Conservation (phyloP, 768 basidiomycete species). For the Neoboletus subvelutipes region DNA sequence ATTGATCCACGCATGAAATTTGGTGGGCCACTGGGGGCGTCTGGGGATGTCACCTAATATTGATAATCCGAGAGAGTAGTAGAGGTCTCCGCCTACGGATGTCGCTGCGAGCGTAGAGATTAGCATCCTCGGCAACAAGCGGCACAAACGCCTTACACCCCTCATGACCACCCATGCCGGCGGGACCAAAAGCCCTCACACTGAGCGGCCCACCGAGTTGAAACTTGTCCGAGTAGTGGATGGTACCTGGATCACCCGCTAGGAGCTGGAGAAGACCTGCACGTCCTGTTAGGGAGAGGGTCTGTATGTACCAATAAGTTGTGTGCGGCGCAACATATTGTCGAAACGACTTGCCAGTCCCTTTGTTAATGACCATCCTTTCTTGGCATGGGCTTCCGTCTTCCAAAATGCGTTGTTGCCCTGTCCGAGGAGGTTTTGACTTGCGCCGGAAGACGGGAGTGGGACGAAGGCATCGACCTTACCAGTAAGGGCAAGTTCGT, state of each 20-base stretch:
- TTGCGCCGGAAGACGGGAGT: background rate
- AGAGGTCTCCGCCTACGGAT: constrained; percentile 79
- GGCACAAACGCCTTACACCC: constrained; percentile 46
- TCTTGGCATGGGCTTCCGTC: constrained; percentile 21
- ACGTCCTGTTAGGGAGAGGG: constrained; percentile 69
- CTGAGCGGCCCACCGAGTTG: constrained; percentile 91
- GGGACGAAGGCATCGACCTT: constrained; percentile 22
- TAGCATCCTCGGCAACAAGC: background rate
- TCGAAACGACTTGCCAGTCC: constrained; percentile 22
- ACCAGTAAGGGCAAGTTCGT: constrained; percentile 21
- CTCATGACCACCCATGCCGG: constrained; percentile 77
- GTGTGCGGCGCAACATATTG: background rate
- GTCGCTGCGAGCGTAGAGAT: constrained; percentile 52
- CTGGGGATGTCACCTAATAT: constrained; percentile 71
- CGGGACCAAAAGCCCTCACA: constrained; percentile 73
- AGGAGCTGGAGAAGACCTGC: constrained; percentile 72
- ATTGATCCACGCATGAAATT: constrained; percentile 78
- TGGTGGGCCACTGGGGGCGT: constrained; percentile 82
- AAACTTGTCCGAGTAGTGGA: constrained; percentile 79
- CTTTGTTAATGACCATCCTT: constrained; percentile 22
- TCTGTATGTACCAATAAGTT: constrained; percentile 43
- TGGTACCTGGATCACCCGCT: constrained; percentile 37
- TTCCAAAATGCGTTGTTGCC: constrained; percentile 31
- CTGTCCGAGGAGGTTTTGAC: constrained; percentile 15
- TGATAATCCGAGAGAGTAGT: constrained; percentile 76